Evolutionary conservation across 768 basidiomycete genomes (phyloP).

Genomic region (Lentinula raphanica): DNA sequence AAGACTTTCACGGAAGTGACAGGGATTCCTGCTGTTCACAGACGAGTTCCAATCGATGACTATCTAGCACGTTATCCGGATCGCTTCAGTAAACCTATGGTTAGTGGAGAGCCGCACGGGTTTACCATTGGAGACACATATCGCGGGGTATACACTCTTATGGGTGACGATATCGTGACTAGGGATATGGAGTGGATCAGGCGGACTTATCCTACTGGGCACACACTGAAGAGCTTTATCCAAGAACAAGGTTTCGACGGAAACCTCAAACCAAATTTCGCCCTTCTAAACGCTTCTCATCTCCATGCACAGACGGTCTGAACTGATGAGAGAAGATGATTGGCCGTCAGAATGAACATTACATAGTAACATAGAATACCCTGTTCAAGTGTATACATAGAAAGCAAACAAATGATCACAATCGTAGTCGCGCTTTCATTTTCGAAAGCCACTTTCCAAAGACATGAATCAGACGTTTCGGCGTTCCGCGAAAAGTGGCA

Average conservation of each 20-base stretch:
- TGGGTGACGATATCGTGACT: slow-evolving; percentile 37
- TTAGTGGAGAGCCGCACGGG: slow-evolving; percentile 26
- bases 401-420: too few relatives aligned
- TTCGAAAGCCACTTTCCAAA: too few relatives aligned
- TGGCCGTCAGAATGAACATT: too few relatives aligned
- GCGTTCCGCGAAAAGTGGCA: too few relatives aligned
- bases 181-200: slow-evolving; percentile 40
- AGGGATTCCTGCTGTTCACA: slow-evolving; percentile 28
- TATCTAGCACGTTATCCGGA: slow-evolving; percentile 25
- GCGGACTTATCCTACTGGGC: slow-evolving; percentile 29
- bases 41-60: slow-evolving; percentile 26
- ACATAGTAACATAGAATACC: too few relatives aligned
- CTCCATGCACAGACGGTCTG: neutral
- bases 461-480: too few relatives aligned
- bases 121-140: slow-evolving; percentile 37
- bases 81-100: slow-evolving; percentile 26
- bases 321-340: neutral
- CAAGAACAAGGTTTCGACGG: slow-evolving; percentile 27
- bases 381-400: too few relatives aligned
- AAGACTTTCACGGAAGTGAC: slow-evolving; percentile 33
- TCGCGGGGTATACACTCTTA: slow-evolving; percentile 38
- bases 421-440: too few relatives aligned
- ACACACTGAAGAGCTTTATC: slow-evolving; percentile 38
- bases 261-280: neutral
- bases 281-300: neutral